Base-by-base conservation (phyloP, 2,329 filamentous ascomycete genomes). In the Cladophialophora bantiana region DNA sequence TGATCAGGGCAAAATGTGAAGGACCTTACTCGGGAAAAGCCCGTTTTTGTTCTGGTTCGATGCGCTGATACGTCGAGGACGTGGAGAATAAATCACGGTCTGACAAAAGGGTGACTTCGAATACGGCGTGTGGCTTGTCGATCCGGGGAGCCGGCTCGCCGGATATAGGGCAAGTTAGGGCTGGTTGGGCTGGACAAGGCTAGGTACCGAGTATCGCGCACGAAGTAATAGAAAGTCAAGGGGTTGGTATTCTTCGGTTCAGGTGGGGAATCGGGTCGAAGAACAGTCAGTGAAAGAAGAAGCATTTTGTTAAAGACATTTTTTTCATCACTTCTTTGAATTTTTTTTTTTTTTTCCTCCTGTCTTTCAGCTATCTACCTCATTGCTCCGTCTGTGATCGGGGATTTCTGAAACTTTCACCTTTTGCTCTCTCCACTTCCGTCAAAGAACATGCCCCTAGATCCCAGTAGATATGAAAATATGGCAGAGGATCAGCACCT, bases 1-100 rank as follows among this genome's bases (percentile, higher is more conserved):
- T 55, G 31, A 50, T 32, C 38, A 42, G 13, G 38, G 35, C 60
- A 42, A 10, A 32, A 42, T 56, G 7, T 18, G 18, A 55, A 48
- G 20, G 7, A 56, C 12, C 60, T 62, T 56, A 62, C 35, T 62
- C 60, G 52, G 40, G 53, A 48, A 18, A 45, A 45, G 31, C 4
- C 53, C 15, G 53, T 20, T 55, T 35, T 55, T 55, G 18, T 7
- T 7, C 31, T 34, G 32, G 34, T 7, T 55, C 53, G 26, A 36
- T 3, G 45, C 45, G 7, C 45, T 50, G 45, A 50, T 50, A 50
- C 45, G 45, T 20, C 7, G 45, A 50, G 13, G 9, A 50, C 45
- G 45, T 20, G 12, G 45, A 50, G 13, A 10, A 50, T 26, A 50
- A 50, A 12, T 50, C 5, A 18, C 18, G 26, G 45, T 50, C 45